phyloP scores from a whole-genome alignment of 108 stramenopile genomes.

The Conticribra guillardii region DNA sequence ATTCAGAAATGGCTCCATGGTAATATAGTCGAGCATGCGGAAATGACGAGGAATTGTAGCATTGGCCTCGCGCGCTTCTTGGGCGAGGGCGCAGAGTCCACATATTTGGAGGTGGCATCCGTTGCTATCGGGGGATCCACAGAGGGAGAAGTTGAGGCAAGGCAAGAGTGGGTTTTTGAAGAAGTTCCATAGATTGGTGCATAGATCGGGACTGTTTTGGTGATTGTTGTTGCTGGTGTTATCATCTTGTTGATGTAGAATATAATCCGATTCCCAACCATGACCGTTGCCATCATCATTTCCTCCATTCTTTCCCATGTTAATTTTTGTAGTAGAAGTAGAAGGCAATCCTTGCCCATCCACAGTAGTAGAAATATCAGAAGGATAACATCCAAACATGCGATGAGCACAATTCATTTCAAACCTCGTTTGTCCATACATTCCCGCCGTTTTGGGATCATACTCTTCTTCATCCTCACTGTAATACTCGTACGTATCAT shows the following conservation, averaged over 20 bases:
- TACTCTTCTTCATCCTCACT: slow-evolving; percentile 41
- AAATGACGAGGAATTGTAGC: slow-evolving; percentile 48
- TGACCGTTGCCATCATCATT: too few species aligned
- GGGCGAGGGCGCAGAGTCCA: slow-evolving; percentile 79
- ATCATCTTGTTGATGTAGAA: background rate
- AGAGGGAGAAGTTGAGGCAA: slow-evolving; percentile 14
- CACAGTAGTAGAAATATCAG: slow-evolving; percentile 31
- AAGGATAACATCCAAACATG: slow-evolving; percentile 69
- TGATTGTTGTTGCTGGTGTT: slow-evolving; percentile 7
- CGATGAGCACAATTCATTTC: slow-evolving; percentile 78
- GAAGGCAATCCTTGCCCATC: background rate
- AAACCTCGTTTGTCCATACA: slow-evolving; percentile 63
- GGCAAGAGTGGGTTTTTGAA: slow-evolving; percentile 36
- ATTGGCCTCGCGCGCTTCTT: slow-evolving; percentile 81
- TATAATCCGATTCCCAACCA: background rate
- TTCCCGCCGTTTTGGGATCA: slow-evolving; percentile 23
- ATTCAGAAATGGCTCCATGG: slow-evolving; percentile 73
- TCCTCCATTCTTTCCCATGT: slow-evolving; percentile 5
- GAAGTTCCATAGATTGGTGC: slow-evolving; percentile 45
- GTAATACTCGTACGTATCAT: slow-evolving; percentile 38
- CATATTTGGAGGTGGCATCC: slow-evolving; percentile 66
- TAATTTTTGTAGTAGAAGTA: background rate
- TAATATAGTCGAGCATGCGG: slow-evolving; percentile 74
- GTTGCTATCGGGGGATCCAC: slow-evolving; percentile 47
- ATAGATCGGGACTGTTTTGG: slow-evolving; percentile 23